These are phyloP conservation scores for Coleophoma eucalyptorum DNA, from an alignment of 2,329 filamentous ascomycete species.

Conservation along the genomic window DNA sequence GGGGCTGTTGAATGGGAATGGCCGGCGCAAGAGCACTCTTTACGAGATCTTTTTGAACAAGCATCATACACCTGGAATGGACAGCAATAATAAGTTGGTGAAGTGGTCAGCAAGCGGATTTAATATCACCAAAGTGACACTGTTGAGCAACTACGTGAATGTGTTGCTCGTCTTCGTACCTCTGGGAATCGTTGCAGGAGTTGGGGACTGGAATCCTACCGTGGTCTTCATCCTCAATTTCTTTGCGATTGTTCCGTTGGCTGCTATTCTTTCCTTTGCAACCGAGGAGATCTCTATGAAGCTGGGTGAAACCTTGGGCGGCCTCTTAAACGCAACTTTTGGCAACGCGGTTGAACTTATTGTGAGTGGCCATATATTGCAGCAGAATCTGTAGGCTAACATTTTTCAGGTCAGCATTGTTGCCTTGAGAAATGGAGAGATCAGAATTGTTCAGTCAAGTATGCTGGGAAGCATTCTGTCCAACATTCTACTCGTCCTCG, in stretches of 20 bases:
- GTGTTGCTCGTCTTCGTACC: constrained; percentile 75
- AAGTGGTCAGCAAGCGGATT: constrained; percentile 19
- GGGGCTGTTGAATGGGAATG: constrained; percentile 19
- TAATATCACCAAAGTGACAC: constrained; percentile 26
- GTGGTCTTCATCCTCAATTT: constrained; percentile 55
- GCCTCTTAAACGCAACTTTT: constrained; percentile 46
- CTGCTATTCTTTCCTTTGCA: constrained; percentile 49
- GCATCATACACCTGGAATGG: constrained; percentile 21
- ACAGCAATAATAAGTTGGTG: constrained; percentile 23
- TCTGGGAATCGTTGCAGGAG: constrained; percentile 65
- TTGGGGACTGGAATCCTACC: constrained; percentile 45
- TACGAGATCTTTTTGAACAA: constrained; percentile 21
- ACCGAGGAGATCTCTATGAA: constrained; percentile 53
- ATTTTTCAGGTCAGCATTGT: constrained; percentile 77
- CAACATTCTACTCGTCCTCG: constrained; percentile 84
- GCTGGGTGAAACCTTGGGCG: constrained; percentile 52
- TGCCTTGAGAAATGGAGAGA: constrained; percentile 78
- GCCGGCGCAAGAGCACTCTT: constrained; percentile 12
- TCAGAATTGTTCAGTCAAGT: constrained; percentile 94
- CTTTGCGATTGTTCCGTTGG: constrained; percentile 55
- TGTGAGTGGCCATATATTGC: constrained; percentile 28
- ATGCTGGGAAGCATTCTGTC: constrained; percentile 97
- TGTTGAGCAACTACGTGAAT: constrained; percentile 56
- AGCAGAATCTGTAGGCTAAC: not conserved
- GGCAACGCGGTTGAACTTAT: constrained; percentile 55